These are phyloP conservation scores for Rhododendron vialii DNA, from an alignment of 148 eudicot species.

Conservation along the genomic window DNA sequence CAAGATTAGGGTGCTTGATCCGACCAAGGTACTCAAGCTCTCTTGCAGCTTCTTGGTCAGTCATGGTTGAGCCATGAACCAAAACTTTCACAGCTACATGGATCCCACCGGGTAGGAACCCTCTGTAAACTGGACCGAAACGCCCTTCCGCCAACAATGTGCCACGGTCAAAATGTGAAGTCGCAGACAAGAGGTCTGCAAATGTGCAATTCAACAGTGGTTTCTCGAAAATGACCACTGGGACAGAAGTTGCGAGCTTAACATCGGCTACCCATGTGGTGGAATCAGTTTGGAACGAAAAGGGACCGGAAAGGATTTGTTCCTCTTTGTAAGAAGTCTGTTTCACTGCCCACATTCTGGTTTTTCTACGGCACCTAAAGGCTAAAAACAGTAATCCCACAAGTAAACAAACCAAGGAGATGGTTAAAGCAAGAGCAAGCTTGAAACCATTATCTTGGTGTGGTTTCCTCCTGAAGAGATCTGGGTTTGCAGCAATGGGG, in stretches of 20 bases:
- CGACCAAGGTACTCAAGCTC: constrained; percentile 55
- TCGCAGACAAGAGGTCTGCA: constrained; percentile 56
- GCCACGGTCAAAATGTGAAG: constrained; percentile 55
- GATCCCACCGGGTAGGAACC: constrained; percentile 43
- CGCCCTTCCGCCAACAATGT: constrained; percentile 59
- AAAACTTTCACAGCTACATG: constrained; percentile 61
- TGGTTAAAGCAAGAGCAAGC: constrained; percentile 43
- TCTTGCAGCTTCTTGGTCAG: constrained; percentile 59
- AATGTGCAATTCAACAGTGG: constrained; percentile 62
- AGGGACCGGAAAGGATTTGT: constrained; percentile 49
- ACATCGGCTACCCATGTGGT: constrained; percentile 73
- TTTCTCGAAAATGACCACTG: constrained; percentile 58
- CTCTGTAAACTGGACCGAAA: constrained; percentile 68
- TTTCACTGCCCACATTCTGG: constrained; percentile 46
- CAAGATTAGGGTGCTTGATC: constrained; percentile 58
- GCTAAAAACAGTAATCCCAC: constrained; percentile 45
- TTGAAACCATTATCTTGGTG: constrained; percentile 36
- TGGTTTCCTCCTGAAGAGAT: constrained; percentile 34
- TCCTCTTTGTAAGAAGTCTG: constrained; percentile 39
- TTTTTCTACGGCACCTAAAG: constrained; percentile 45
- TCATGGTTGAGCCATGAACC: constrained; percentile 53
- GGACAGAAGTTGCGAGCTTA: constrained; percentile 51
- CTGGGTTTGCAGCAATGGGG: constrained; percentile 58
- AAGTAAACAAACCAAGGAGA: constrained; percentile 39
- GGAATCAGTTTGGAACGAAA: constrained; percentile 62